Conservation (phyloP, 2,329 filamentous ascomycete genomes). For the Zymoseptoria ardabiliae region DNA sequence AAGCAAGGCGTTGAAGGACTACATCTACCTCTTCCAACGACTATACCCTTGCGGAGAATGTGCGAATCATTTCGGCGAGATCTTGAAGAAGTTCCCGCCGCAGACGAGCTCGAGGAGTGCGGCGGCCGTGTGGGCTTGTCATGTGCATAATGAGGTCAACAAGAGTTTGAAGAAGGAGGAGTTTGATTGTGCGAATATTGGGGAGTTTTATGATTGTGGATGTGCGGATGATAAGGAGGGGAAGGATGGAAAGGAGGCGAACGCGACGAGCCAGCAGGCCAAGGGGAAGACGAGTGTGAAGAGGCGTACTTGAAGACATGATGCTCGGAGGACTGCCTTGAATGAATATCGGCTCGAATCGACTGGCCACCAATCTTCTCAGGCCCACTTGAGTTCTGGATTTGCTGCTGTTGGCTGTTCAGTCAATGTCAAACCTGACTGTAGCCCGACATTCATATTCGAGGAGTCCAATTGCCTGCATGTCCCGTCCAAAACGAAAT, state of each 20-base stretch:
- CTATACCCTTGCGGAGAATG: conserved; percentile 63
- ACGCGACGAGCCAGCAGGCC: conserved; percentile 21
- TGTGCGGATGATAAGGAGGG: conserved; percentile 48
- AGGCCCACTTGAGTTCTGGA: not conserved
- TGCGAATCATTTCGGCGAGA: conserved; percentile 54
- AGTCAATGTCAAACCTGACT: not conserved
- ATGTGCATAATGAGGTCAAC: conserved; percentile 61
- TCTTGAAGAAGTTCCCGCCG: conserved; percentile 56
- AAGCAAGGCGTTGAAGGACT: conserved; percentile 51
- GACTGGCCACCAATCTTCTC: not conserved
- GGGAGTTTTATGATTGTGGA: conserved; percentile 60
- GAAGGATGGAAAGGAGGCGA: conserved; percentile 7
- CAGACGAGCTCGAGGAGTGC: conserved; percentile 55
- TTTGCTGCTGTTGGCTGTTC: not conserved
- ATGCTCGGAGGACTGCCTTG: conserved; percentile 3
- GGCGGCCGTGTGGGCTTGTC: conserved; percentile 60
- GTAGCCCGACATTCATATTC: not conserved
- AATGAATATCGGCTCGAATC: not conserved
- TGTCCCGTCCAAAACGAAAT: too few species aligned
- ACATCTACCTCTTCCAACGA: conserved; percentile 57
- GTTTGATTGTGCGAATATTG: conserved; percentile 59
- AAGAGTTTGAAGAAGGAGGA: conserved; percentile 52
- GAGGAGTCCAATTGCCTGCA: too few species aligned
- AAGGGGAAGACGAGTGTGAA: conserved; percentile 25
- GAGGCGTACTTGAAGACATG: conserved; percentile 24